Percentiles rank a stretch among this genome's conserved stretches.
These are phyloP conservation scores for Vaccinium myrtillus DNA, from an alignment of 148 eudicot genomes.

Conservation along the genomic window DNA sequence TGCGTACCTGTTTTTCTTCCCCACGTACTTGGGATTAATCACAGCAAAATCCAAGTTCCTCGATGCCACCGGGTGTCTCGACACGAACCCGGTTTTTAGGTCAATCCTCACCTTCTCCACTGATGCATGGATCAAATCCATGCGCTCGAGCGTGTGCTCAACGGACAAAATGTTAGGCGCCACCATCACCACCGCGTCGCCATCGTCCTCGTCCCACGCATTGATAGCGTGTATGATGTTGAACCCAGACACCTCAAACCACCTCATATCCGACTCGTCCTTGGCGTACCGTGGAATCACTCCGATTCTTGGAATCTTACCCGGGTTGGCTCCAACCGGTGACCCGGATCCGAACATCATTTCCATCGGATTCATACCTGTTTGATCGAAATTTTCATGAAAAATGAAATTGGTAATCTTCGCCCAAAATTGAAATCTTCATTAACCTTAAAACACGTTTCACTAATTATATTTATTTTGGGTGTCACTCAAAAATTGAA, in stretches of 20 bases:
- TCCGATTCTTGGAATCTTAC: conserved; percentile 49
- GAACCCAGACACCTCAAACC: conserved; percentile 60
- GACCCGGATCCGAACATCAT: conserved; percentile 29
- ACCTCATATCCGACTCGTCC: conserved; percentile 48
- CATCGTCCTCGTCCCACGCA: conserved; percentile 71
- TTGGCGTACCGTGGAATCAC: conserved; percentile 52
- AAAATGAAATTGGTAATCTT: no score
- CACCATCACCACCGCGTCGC: conserved; percentile 47
- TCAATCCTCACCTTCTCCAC: conserved; percentile 54
- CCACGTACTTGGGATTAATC: conserved; percentile 45
- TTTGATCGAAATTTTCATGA: conserved; percentile 22
- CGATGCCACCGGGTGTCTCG: conserved; percentile 38
- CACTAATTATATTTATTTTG: no score
- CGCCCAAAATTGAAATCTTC: no score
- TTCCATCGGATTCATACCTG: conserved; percentile 36
- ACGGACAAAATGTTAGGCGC: conserved; percentile 46
- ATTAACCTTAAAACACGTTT: no score
- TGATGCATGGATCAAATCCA: conserved; percentile 41
- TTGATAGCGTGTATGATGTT: conserved; percentile 51
- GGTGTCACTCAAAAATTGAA: no score
- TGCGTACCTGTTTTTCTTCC: conserved; percentile 56
- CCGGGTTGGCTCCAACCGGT: conserved; percentile 31
- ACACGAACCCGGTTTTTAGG: conserved; percentile 37
- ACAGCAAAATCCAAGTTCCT: conserved; percentile 52
- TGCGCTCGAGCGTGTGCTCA: conserved; percentile 42